Base-by-base conservation (phyloP, 495 filamentous ascomycete species). In the Tuber indicum region DNA sequence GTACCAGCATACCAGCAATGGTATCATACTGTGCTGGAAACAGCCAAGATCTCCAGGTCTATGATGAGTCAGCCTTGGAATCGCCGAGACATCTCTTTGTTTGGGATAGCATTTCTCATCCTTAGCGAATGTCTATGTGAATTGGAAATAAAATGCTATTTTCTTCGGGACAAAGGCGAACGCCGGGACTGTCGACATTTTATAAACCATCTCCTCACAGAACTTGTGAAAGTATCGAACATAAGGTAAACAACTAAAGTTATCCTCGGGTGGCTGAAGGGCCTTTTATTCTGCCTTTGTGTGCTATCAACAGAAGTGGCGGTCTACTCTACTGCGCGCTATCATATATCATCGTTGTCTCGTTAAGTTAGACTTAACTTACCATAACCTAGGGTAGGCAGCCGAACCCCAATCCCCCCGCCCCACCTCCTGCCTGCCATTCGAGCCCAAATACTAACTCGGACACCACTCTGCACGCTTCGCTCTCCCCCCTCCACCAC, bases 371-470 rank as follows among this genome's bases (percentile, higher is more conserved):
- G 8, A 58, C 47, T 52, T 58, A n/a, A 7, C 49, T 14, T 66
- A 16, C 26, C 58, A 58, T 58, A 58, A 58, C 26, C n/a, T 14
- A 66, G 58, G 36, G 58, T 32, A 36, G 58, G 14, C 58, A 36
- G n/a, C 52, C 52, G 26, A 36, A 32, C 44, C 70, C 44, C 32
- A 79, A 79, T 79, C 71, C 41, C 73, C 42, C 78, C 39, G 69
- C 72, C 74, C 66, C 39, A 74, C 74, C 71, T 71, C 66, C 45
- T 42, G 43, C 77, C 58, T 16, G 58, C 39, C 39, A 41, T 41
- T 14, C 32, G 26, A 17, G 12, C 58, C 58, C 58, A 66, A 17
- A 66, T 66, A 66, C 58, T 66, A 32, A 66, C 58, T 66, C 36
- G 58, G 26, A 7, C 26, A 66, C 58, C 26, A 14, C 58, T 66